Conservation (phyloP, 768 basidiomycete species). For the Hypholoma fasciculare region DNA sequence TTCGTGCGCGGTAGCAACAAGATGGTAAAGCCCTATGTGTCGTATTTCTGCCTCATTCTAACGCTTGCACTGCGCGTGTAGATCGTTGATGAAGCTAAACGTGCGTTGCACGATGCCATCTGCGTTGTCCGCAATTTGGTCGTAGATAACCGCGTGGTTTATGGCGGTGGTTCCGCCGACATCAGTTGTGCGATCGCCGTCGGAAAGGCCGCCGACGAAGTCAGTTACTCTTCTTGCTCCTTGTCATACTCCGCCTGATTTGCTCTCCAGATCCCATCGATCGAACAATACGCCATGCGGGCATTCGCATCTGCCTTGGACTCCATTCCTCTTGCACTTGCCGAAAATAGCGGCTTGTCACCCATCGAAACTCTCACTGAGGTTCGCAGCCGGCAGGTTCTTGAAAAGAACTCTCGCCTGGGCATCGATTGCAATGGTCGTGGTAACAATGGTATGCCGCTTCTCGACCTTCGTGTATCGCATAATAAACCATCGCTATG, state of each 20-base stretch:
- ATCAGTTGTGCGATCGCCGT: conserved; percentile 95
- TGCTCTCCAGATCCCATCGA: conserved; percentile 77
- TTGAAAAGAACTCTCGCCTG: conserved; percentile 78
- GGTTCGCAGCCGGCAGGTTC: conserved; percentile 91
- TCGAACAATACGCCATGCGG: conserved; percentile 99
- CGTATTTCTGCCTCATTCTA: neutral
- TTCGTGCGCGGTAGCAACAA: conserved; percentile 98
- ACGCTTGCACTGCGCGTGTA: conserved; percentile 30
- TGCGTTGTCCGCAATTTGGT: conserved; percentile 96
- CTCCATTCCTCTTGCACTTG: conserved; percentile 91
- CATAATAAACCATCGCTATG: neutral
- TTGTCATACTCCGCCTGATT: neutral
- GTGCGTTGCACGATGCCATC: conserved; percentile 95
- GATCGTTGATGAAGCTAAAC: conserved; percentile 99
- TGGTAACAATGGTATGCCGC: conserved; percentile 78
- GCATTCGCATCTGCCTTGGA: conserved; percentile 97
- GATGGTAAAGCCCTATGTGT: conserved; percentile 62
- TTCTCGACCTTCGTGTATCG: neutral
- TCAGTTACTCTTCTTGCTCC: conserved; percentile 25
- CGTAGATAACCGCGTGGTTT: conserved; percentile 94
- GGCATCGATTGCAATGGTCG: conserved; percentile 92
- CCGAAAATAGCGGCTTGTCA: conserved; percentile 95
- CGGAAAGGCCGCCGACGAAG: conserved; percentile 91
- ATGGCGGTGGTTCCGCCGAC: conserved; percentile 97
- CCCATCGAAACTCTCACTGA: conserved; percentile 98